Evolutionary conservation across 2,329 filamentous ascomycete species (phyloP), one percentile per base, ranked within the genome.

Genomic region (Beauveria rudraprayagi): DNA sequence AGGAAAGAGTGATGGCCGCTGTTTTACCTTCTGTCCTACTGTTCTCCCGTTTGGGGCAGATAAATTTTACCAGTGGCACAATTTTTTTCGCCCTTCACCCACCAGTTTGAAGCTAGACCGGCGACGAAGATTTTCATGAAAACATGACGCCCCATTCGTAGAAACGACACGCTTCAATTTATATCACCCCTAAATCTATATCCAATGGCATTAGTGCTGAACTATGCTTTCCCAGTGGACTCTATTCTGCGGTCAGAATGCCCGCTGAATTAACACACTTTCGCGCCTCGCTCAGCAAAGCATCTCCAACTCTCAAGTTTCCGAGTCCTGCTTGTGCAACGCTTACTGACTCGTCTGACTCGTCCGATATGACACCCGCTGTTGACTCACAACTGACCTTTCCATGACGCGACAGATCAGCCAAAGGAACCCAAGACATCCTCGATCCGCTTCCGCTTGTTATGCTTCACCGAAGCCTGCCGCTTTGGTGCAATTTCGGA

Each of bases 1-100:
- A 84, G 84, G 85, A 85, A 70, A 89, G 85, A 86, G 68, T 61
- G 72, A 28, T 16, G 26, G 24, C 46, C 77, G 75, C 72, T 72
- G 73, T 74, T 78, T 81, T 80, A 80, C 78, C 77, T 73, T 78
- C 73, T 78, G 75, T 69, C 71, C 75, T 74, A 73, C 68, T 66
- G 67, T 68, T 67, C 62, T 71, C 69, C 70, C 62, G 69, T 71
- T 70, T 71, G 71, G 67, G 44, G 61, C 63, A 69, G 70, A 71
- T 70, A 73, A 71, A 73, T 70, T 68, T 67, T 70, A 68, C 56
- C 65, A 61, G 70, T 71, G 73, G 69, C 62, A 75, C 73, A 75
- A 71, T 10, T 61, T 62, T 61, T 61, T 5, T 22, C 22, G 22
- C 30, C 64, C 7, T 43, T 30, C 22, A 51, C 30, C 30, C 11